A percentile compares a stretch with the other conserved stretches of the same genome.
phyloP scores from a whole-genome alignment of 768 basidiomycete genomes.

The Lactarius quietus region DNA sequence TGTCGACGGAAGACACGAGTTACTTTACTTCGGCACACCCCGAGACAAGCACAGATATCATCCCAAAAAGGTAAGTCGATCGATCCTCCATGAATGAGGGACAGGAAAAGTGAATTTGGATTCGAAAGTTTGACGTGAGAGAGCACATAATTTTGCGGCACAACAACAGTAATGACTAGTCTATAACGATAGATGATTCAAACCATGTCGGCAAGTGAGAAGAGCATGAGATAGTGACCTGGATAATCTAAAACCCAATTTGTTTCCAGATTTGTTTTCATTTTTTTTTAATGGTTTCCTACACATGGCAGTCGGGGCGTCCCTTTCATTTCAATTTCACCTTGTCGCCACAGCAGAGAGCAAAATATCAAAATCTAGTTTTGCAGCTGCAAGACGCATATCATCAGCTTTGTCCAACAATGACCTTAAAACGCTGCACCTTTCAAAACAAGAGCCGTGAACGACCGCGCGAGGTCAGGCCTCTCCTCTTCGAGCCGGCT shows the following conservation, averaged over 20 bases:
- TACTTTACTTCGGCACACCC: no score
- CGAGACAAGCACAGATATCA: not conserved
- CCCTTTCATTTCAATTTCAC: not conserved
- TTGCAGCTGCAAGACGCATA: slow-evolving; percentile 45
- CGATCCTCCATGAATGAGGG: no score
- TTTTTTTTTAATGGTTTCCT: not conserved
- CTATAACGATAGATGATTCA: slow-evolving; percentile 7
- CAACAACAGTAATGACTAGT: slow-evolving; percentile 3
- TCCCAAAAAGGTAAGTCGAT: not conserved
- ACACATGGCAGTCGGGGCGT: not conserved
- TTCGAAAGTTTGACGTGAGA: not conserved
- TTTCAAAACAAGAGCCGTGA: slow-evolving; percentile 69
- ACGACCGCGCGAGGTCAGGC: slow-evolving; percentile 60
- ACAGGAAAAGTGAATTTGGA: no score
- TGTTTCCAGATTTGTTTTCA: not conserved
- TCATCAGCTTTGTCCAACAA: not conserved
- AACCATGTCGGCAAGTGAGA: not conserved
- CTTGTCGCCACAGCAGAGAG: slow-evolving; percentile 53
- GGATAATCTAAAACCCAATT: no score
- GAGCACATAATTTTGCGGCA: not conserved
- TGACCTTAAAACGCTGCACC: slow-evolving; percentile 40
- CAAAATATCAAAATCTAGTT: slow-evolving; percentile 60
- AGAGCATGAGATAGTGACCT: not conserved
- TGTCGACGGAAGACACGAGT: not conserved
- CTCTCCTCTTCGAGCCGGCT: slow-evolving; percentile 61